Conservation (phyloP, 805 yeast genomes). For the Zygoascus biomembranicola region DNA sequence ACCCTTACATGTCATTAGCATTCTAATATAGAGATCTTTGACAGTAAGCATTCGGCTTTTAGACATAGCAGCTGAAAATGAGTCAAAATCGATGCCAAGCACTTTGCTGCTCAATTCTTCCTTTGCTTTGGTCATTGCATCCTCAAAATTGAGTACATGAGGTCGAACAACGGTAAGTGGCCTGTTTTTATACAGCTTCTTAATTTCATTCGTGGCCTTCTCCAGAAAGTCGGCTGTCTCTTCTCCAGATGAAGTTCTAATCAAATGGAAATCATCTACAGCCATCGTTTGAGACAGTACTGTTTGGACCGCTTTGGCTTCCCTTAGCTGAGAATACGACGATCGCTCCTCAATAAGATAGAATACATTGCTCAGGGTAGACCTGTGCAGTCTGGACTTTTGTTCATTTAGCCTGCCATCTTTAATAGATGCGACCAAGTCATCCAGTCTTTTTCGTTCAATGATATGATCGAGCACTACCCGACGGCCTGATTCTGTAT, state of each 20-base stretch:
- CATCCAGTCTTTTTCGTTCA: constrained; percentile 86
- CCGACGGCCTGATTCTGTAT: constrained; percentile 47
- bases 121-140: constrained; percentile 32
- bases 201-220: constrained; percentile 40
- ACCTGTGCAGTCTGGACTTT: constrained; percentile 60
- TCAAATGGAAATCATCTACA: constrained; percentile 56
- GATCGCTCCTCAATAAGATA: constrained; percentile 68
- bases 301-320: constrained; percentile 57
- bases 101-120: neutral
- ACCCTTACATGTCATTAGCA: constrained; percentile 76
- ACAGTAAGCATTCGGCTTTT: constrained; percentile 66
- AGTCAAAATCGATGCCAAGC: constrained; percentile 38
- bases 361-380: constrained; percentile 58
- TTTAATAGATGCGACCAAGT: constrained; percentile 67
- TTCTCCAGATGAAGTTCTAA: constrained; percentile 61
- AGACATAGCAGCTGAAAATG: constrained; percentile 60
- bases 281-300: constrained; percentile 65
- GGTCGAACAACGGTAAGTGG: constrained; percentile 35
- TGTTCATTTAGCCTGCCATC: constrained; percentile 91
- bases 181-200: constrained; percentile 31
- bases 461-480: constrained; percentile 75
- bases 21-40: constrained; percentile 62
- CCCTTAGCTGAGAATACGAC: constrained; percentile 1
- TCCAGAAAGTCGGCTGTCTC: constrained; percentile 60
- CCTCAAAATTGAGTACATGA: constrained; percentile 42